Conservation (phyloP, 2,329 filamentous ascomycete genomes). For the Cytospora schulzeri region DNA sequence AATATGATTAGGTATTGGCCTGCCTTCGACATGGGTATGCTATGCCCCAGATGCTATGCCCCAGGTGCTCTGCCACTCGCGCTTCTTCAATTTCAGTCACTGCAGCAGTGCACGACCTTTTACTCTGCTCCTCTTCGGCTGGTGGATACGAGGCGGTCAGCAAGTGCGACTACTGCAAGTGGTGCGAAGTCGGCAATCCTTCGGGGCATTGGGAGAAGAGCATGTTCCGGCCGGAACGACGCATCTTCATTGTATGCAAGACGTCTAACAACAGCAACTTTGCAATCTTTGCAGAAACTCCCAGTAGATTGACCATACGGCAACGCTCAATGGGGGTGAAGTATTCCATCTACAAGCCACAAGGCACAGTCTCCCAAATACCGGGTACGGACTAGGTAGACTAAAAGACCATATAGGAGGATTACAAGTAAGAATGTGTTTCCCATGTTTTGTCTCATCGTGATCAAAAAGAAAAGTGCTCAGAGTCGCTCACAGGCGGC, state of each 20-base stretch:
- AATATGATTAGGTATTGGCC: not conserved
- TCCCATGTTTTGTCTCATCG: not conserved
- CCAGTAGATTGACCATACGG: not conserved
- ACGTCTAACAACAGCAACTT: not conserved
- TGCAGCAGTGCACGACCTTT: not conserved
- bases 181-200: no score
- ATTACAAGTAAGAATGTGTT: not conserved
- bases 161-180: not conserved
- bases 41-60: no score
- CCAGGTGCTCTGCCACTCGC: not conserved
- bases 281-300: no score
- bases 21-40: not conserved
- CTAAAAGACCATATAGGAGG: no score
- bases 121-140: not conserved
- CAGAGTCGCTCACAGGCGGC: conserved; percentile 23
- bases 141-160: not conserved
- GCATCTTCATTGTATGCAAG: not conserved
- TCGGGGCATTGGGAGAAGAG: no score
- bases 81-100: not conserved
- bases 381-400: not conserved
- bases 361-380: not conserved
- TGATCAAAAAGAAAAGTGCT: conserved; percentile 20
- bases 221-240: no score
- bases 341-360: no score
- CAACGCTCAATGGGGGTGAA: not conserved